Evolutionary conservation across 2,329 filamentous ascomycete genomes (phyloP).

Genomic region (Dactylellina drechsleri): DNA sequence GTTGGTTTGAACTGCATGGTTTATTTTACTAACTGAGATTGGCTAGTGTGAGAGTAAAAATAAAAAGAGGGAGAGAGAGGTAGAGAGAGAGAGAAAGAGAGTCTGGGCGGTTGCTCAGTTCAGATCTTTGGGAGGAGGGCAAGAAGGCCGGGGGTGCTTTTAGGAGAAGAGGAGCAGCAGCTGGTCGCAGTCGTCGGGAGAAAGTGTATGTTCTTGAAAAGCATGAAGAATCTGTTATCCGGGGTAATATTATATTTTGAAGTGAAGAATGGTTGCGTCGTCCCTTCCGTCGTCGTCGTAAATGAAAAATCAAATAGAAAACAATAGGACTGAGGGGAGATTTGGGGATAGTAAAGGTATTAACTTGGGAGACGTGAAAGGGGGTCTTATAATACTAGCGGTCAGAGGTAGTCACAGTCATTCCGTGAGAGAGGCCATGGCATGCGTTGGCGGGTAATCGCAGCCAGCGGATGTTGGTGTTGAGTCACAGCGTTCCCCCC

Average conservation of each 20-base stretch:
- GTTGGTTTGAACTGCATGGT: conserved; percentile 48
- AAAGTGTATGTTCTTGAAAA: conserved; percentile 35
- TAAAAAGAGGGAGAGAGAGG: conserved; percentile 4
- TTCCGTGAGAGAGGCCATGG: not conserved
- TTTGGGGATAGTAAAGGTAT: not conserved
- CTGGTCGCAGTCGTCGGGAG: conserved; percentile 30
- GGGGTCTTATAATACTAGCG: conserved; percentile 34
- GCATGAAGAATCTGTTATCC: conserved; percentile 44
- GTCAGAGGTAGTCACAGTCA: too few relatives aligned
- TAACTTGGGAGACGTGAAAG: conserved; percentile 4
- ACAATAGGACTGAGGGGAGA: not conserved
- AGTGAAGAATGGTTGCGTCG: too few relatives aligned
- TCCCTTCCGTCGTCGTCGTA: not conserved
- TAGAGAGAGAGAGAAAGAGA: too few relatives aligned
- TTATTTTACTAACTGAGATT: not conserved
- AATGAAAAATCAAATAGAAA: conserved; percentile 1
- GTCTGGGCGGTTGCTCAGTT: conserved; percentile 20
- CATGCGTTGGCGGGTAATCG: conserved; percentile 14
- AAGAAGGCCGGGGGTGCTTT: conserved; percentile 36
- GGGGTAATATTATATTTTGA: conserved; percentile 16
- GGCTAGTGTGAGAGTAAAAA: conserved; percentile 23
- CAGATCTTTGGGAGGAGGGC: conserved; percentile 43
- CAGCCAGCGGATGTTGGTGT: conserved; percentile 10
- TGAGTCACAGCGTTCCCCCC: conserved; percentile 36
- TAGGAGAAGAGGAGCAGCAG: conserved; percentile 28